Evolutionary conservation across 139 green algal species (phyloP).

Genomic region (Klebsormidium nitens): DNA sequence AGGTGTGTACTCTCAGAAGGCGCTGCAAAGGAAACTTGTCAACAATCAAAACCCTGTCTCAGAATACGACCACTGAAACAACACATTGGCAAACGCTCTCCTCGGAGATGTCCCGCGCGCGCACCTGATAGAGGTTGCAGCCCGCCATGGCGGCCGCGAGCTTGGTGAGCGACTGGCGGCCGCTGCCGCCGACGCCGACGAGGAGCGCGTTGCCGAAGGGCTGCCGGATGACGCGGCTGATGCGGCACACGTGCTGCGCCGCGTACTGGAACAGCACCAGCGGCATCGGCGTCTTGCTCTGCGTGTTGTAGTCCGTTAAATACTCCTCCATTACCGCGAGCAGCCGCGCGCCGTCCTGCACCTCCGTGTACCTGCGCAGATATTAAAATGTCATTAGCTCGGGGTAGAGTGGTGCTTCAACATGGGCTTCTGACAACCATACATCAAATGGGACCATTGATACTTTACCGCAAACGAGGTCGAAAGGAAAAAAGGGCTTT

Average conservation of each 20-base stretch:
- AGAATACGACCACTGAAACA: too few species aligned
- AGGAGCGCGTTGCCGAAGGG: slow-evolving; percentile 66
- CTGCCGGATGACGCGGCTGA: slow-evolving; percentile 66
- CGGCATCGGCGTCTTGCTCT: slow-evolving; percentile 56
- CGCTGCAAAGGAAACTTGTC: too few species aligned
- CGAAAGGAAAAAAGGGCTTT: too few species aligned
- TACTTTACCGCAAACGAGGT: too few species aligned
- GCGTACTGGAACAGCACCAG: slow-evolving; percentile 61
- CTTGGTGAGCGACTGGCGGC: slow-evolving; percentile 55
- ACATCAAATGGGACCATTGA: too few species aligned
- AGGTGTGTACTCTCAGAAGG: too few species aligned
- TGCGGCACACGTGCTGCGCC: slow-evolving; percentile 64
- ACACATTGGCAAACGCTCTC: too few species aligned
- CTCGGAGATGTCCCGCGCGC: too few species aligned
- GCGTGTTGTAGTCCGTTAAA: slow-evolving; percentile 61
- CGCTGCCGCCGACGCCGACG: slow-evolving; percentile 50
- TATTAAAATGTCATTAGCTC: too few species aligned
- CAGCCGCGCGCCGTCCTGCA: slow-evolving; percentile 42
- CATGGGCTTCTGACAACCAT: too few species aligned
- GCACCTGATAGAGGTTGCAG: slow-evolving; percentile 54
- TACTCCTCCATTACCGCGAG: slow-evolving; percentile 54
- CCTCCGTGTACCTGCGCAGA: slow-evolving; percentile 20
- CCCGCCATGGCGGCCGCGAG: slow-evolving; percentile 62
- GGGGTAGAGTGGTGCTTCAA: too few species aligned
- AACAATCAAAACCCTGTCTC: too few species aligned